A percentile compares a stretch with the other conserved stretches of the same genome.
Evolutionary conservation across 164 flowering plant species (phyloP).

Genomic region (Vitis cinerea): DNA sequence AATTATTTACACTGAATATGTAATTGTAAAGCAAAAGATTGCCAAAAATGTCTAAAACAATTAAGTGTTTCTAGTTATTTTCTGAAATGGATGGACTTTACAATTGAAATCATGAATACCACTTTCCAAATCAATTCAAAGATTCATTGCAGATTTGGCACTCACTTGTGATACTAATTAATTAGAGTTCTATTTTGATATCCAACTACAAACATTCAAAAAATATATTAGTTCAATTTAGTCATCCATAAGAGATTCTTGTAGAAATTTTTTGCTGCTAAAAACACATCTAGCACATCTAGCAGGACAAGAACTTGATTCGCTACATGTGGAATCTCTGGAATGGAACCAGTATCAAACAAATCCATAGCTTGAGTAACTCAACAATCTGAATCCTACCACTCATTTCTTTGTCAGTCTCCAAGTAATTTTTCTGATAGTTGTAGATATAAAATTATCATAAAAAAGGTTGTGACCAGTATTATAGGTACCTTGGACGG

Average conservation of each 20-base stretch:
- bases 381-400: not conserved
- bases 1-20: constrained; percentile 33
- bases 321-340: not conserved
- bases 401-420: not conserved
- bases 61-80: too few species aligned
- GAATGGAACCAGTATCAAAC: not conserved
- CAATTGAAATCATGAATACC: too few species aligned
- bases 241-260: too few species aligned
- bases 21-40: not conserved
- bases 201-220: too few species aligned
- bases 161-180: too few species aligned
- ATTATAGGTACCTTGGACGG: constrained; percentile 51
- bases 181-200: too few species aligned
- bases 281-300: not conserved
- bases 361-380: not conserved
- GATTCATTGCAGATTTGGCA: too few species aligned
- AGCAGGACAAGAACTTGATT: not conserved
- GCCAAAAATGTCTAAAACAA: not conserved
- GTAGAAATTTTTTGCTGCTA: not conserved
- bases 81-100: too few species aligned
- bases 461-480: not conserved
- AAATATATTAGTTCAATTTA: too few species aligned
- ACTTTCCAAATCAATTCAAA: too few species aligned
- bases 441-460: not conserved
- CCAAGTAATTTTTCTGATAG: not conserved